A percentile compares a stretch with the other conserved stretches of the same genome.
Evolutionary conservation across 177 flowering plant species (phyloP).

Genomic region (Vitis hybrid): DNA sequence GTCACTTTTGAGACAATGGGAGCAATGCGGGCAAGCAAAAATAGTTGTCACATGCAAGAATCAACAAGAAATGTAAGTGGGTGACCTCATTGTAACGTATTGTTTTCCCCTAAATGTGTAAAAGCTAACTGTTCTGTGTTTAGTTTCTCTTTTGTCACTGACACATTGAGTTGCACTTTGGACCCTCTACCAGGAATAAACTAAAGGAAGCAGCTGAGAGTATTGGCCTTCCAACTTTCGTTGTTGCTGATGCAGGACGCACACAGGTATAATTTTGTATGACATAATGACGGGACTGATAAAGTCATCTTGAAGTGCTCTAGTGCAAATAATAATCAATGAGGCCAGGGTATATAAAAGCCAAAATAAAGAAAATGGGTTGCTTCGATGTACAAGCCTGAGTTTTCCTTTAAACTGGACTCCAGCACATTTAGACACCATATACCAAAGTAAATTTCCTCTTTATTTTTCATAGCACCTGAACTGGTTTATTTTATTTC

Average conservation of each 20-base stretch:
- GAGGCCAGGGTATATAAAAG: background rate
- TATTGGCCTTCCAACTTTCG: constrained; percentile 90
- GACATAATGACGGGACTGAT: background rate
- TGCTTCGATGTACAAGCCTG: background rate
- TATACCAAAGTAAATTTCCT: background rate
- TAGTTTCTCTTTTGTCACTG: background rate
- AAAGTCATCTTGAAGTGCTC: background rate
- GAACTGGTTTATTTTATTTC: background rate
- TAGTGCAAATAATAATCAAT: background rate
- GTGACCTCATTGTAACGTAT: constrained; percentile 17
- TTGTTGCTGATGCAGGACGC: constrained; percentile 95
- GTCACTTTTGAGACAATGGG: constrained; percentile 83
- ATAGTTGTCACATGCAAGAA: constrained; percentile 92
- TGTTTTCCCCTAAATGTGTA: background rate
- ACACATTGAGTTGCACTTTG: background rate
- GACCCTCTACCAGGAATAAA: constrained; percentile 58
- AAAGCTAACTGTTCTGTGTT: background rate
- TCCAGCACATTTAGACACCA: background rate
- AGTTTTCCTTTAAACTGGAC: background rate
- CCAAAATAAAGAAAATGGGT: background rate
- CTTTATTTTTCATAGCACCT: background rate
- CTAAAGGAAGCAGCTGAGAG: constrained; percentile 68
- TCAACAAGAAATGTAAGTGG: constrained; percentile 89
- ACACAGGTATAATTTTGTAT: constrained; percentile 62
- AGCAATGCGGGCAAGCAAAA: constrained; percentile 84